These are phyloP conservation scores for Malassezia nana DNA, from an alignment of 1,284 basidiomycete genomes.

Conservation along the genomic window DNA sequence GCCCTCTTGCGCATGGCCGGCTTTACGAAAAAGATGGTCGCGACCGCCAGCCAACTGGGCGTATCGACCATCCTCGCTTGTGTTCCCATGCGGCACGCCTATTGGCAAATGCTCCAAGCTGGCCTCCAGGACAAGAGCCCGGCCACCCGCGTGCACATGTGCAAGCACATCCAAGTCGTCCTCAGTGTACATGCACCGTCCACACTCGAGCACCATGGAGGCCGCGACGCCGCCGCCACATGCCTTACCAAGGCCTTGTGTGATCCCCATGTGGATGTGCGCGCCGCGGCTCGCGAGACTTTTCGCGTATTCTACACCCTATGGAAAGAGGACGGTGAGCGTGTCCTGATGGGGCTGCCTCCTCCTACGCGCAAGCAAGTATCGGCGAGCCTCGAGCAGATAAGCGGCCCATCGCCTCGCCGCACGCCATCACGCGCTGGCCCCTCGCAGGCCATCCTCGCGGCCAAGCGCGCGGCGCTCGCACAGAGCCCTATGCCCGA, in stretches of 20 bases:
- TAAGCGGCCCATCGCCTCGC: slow-evolving; percentile 44
- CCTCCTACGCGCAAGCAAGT: slow-evolving; percentile 65
- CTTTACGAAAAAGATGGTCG: slow-evolving; percentile 89
- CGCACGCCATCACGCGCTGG: slow-evolving; percentile 19
- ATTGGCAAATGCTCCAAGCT: slow-evolving; percentile 66
- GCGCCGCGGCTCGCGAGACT: slow-evolving; percentile 61
- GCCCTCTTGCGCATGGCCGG: slow-evolving; percentile 75
- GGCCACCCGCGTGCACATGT: slow-evolving; percentile 63
- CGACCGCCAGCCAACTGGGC: slow-evolving; percentile 70
- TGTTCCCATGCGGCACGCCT: slow-evolving; percentile 60
- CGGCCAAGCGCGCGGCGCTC: slow-evolving; percentile 40
- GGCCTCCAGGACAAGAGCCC: slow-evolving; percentile 71
- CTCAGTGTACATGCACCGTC: slow-evolving; percentile 42
- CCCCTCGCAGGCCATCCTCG: slow-evolving; percentile 34
- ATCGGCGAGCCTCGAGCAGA: slow-evolving; percentile 61
- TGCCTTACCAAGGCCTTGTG: slow-evolving; percentile 61
- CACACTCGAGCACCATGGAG: slow-evolving; percentile 51
- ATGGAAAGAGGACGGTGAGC: slow-evolving; percentile 62
- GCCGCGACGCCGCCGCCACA: slow-evolving; percentile 55
- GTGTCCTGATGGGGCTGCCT: slow-evolving; percentile 64
- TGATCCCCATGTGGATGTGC: slow-evolving; percentile 71
- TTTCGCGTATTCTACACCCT: slow-evolving; percentile 73
- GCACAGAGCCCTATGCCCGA: slow-evolving; percentile 11
- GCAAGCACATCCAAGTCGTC: slow-evolving; percentile 44
- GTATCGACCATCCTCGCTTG: slow-evolving; percentile 62